Conservation (phyloP, 73 alveolate species). For the Blepharisma stoltei region DNA sequence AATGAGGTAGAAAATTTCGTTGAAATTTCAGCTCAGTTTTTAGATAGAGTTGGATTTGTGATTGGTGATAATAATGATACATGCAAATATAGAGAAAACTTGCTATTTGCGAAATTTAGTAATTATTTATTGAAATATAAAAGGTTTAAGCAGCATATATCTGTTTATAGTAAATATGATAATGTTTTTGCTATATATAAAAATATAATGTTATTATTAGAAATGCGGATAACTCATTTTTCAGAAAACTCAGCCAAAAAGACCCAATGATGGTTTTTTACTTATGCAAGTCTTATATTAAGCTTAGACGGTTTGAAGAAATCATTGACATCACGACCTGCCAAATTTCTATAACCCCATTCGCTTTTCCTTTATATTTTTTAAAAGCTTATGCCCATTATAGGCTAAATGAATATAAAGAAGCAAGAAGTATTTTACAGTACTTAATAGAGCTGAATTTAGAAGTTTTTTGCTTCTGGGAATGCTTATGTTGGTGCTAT, state of each 20-base stretch:
- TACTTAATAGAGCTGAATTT: constrained; percentile 4
- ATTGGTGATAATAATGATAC: constrained; percentile 22
- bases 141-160: constrained; percentile 17
- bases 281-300: neutral
- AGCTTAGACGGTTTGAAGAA: constrained; percentile 12
- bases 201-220: too few relatives aligned
- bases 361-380: constrained; percentile 25
- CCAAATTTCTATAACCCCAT: constrained; percentile 8
- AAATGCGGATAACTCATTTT: too few relatives aligned
- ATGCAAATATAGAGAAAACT: neutral
- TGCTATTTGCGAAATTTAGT: constrained; percentile 4
- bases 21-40: constrained; percentile 16
- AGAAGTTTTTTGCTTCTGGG: constrained; percentile 13
- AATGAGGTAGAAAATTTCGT: constrained; percentile 28
- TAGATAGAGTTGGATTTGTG: constrained; percentile 21
- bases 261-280: constrained; percentile 24
- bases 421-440: neutral
- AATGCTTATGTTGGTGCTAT: neutral
- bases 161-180: too few relatives aligned
- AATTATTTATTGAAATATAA: constrained; percentile 8
- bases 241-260: neutral
- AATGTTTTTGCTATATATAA: too few relatives aligned
- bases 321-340: neutral
- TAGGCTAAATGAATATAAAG: neutral
- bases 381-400: neutral